Base-by-base conservation (phyloP, 805 yeast species). In the Zygosaccharomyces rouxii region DNA sequence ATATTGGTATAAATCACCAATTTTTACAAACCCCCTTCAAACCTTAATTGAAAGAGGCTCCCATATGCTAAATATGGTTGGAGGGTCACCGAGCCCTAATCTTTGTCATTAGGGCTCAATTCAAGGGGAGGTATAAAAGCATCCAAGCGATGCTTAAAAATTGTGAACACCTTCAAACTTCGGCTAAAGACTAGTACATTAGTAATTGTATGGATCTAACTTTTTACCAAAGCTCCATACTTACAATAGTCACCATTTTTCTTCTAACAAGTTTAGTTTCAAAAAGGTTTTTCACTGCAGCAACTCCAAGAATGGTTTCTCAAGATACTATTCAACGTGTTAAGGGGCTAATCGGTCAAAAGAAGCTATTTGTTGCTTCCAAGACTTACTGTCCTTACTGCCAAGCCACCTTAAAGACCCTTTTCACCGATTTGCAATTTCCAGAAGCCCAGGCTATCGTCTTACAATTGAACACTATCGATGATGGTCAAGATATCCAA, bases 401-500 rank as follows among this genome's bases (percentile, higher is more conserved):
- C 56, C 64, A 73, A 43, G 77, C 79, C 1, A 63, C 83, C 18
- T 53, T 72, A 48, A 59, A 59, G 45, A 70, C 75, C 13, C 54
- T 72, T 35, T 66, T 70, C 49, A 64, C 67, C 9, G 61, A 70
- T 25, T 64, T 68, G 42, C 73, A 73, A 55, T 72, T 80, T 55
- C 79, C 80, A 31, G 70, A 71, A 56, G 50, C 55, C 7, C 54
- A 62, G 60, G 73, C 71, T 22, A 46, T 52, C 49, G 68, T 69
- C 47, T 71, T 74, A 64, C 74, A 72, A 59, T 55, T 71, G 60
- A 59, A 74, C 69, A 54, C 80, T 74, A 71, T 72, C 50, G 76
- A 70, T n/a, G 90, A 89, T 52, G 97, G 97, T 49, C 70, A 72
- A 42, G 90, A 83, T 28, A 79, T 89, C 57, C 97, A 90, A 72